Conservation (phyloP, 1,284 basidiomycete genomes). For the Ceratobasidium papillatum region DNA sequence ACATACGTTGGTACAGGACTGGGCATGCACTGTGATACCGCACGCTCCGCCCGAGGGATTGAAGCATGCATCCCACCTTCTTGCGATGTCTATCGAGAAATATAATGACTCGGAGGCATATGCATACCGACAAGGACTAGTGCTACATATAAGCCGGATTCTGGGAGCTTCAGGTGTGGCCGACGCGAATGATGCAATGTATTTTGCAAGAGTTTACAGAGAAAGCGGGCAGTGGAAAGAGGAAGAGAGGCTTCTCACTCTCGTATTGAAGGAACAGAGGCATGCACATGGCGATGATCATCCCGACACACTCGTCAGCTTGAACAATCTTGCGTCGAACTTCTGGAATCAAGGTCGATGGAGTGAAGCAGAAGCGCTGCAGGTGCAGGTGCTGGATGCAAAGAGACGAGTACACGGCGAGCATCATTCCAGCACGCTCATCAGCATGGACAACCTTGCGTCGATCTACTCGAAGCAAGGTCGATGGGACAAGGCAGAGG, state of each 20-base stretch:
- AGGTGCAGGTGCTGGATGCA: no score
- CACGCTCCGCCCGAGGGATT: not conserved
- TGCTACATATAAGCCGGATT: not conserved
- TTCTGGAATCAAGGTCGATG: not conserved
- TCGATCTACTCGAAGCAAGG: no score
- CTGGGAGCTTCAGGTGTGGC: not conserved
- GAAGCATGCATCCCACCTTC: not conserved
- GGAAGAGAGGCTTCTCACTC: not conserved
- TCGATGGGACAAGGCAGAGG: no score
- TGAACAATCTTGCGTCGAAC: not conserved
- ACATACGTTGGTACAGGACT: not conserved
- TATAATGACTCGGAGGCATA: not conserved
- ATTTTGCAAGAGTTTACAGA: not conserved
- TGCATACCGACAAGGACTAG: not conserved
- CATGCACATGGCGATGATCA: constrained; percentile 15
- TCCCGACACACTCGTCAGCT: constrained; percentile 11
- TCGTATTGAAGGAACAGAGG: no score
- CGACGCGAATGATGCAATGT: not conserved
- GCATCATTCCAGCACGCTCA: no score
- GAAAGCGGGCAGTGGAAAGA: not conserved
- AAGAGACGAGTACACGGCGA: no score
- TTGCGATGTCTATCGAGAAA: not conserved
- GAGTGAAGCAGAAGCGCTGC: constrained; percentile 6
- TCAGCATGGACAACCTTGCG: no score
- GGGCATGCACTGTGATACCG: not conserved